Conservation (phyloP, 371 early-diverging fungal genomes). For the Rhizopus sp. region DNA sequence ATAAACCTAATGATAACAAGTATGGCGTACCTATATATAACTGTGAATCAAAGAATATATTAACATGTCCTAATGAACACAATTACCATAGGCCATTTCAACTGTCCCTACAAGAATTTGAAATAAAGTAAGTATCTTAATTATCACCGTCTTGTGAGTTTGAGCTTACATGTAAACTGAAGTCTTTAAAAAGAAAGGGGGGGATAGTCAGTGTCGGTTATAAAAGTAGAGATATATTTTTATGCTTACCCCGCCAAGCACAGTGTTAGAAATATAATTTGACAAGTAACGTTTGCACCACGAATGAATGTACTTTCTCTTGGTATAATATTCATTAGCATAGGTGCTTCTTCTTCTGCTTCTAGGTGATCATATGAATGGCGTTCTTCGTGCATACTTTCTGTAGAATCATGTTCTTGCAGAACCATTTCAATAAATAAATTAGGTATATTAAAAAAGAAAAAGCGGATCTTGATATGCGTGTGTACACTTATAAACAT, state of each 20-base stretch:
- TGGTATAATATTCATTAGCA: not conserved
- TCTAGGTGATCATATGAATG: not conserved
- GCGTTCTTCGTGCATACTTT: not conserved
- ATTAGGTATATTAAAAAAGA: not conserved
- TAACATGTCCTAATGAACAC: not conserved
- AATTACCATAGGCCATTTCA: slow-evolving; percentile 65
- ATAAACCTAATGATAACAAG: slow-evolving; percentile 81
- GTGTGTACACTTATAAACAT: not conserved
- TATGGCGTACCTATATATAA: slow-evolving; percentile 82
- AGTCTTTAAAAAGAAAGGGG: slow-evolving; percentile 22
- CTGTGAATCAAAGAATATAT: not conserved
- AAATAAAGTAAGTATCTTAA: slow-evolving; percentile 4
- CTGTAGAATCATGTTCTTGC: not conserved
- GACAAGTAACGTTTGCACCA: slow-evolving; percentile 39
- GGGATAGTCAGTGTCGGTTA: not conserved
- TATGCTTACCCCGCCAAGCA: slow-evolving; percentile 31
- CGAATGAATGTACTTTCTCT: slow-evolving; percentile 27
- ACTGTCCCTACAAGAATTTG: slow-evolving; percentile 56
- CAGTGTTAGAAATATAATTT: slow-evolving; percentile 43
- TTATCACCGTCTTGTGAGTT: not conserved
- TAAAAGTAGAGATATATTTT: not conserved
- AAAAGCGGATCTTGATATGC: not conserved
- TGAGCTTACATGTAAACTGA: slow-evolving; percentile 47
- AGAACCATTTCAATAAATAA: not conserved
- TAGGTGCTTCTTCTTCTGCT: slow-evolving; percentile 7